Evolutionary conservation across 805 yeast species (phyloP).

Genomic region (Metschnikowia hibisci): DNA sequence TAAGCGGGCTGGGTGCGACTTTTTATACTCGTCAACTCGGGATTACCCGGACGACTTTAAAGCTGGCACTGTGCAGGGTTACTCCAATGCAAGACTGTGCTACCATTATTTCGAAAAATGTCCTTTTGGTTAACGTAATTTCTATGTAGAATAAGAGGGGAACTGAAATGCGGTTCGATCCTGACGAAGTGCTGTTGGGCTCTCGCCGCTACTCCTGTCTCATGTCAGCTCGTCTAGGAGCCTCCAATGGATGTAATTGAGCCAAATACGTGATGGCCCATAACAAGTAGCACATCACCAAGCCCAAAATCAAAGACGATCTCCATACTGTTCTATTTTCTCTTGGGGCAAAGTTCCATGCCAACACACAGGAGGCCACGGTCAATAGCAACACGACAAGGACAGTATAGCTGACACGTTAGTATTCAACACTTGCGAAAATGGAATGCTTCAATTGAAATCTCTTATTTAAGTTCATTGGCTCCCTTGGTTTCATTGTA

Average conservation of each 20-base stretch:
- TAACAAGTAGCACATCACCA: conserved; percentile 79
- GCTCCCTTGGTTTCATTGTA: background rate
- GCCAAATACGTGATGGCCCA: conserved; percentile 90
- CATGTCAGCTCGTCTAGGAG: conserved; percentile 83
- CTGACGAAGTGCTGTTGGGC: background rate
- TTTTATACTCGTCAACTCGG: conserved; percentile 4
- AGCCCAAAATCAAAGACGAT: conserved; percentile 52
- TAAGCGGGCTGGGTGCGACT: conserved; percentile 3
- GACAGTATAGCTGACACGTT: conserved; percentile 57
- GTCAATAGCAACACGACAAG: conserved; percentile 59
- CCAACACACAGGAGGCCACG: conserved; percentile 53
- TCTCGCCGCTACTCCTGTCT: conserved; percentile 60
- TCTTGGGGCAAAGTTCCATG: conserved; percentile 87
- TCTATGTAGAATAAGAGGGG: background rate
- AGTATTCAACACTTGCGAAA: too few relatives aligned
- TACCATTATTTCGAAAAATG: background rate
- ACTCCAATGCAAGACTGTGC: too few relatives aligned
- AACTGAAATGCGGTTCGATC: conserved; percentile 2
- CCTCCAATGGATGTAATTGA: conserved; percentile 88
- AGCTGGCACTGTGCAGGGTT: background rate
- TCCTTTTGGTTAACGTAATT: background rate
- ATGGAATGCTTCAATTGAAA: too few relatives aligned
- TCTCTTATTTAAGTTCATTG: too few relatives aligned
- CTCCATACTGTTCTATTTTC: conserved; percentile 52
- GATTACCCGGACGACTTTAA: conserved; percentile 9